A percentile compares a stretch with the other conserved stretches of the same genome.
These are phyloP conservation scores for Strigomonas culicis DNA, from an alignment of 208 protist species.

Conservation along the genomic window DNA sequence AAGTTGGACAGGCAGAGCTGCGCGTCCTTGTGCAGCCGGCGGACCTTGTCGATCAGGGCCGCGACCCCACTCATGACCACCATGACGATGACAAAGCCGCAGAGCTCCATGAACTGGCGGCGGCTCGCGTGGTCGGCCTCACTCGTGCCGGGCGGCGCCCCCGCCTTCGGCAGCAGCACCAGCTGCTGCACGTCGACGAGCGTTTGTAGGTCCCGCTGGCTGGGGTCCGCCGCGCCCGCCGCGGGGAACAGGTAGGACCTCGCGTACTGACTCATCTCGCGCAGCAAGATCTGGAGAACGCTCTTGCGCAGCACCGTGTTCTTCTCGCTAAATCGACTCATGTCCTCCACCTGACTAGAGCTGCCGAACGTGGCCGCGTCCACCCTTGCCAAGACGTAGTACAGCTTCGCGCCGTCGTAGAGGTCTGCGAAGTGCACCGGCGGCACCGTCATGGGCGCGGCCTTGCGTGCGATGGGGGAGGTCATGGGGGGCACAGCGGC, in stretches of 20 bases:
- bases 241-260: constrained; percentile 22
- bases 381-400: too few relatives aligned
- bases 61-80: constrained; percentile 50
- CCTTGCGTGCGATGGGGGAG: too few relatives aligned
- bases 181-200: too few relatives aligned
- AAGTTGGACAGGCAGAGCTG: constrained; percentile 58
- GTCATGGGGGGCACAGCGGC: too few relatives aligned
- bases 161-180: too few relatives aligned
- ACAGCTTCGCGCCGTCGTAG: background rate
- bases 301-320: constrained; percentile 3
- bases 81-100: constrained; percentile 41
- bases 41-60: constrained; percentile 30
- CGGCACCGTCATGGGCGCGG: too few relatives aligned
- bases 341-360: background rate
- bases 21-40: constrained; percentile 35
- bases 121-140: too few relatives aligned
- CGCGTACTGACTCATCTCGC: constrained; percentile 23
- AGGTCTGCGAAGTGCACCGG: background rate
- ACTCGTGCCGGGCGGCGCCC: too few relatives aligned
- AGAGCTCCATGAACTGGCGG: constrained; percentile 22
- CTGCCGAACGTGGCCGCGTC: background rate
- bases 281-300: background rate
- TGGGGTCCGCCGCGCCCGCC: too few relatives aligned
- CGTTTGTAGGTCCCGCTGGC: too few relatives aligned
- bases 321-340: constrained; percentile 5